Conservation (phyloP, 805 yeast species). For the Lachancea sp. region DNA sequence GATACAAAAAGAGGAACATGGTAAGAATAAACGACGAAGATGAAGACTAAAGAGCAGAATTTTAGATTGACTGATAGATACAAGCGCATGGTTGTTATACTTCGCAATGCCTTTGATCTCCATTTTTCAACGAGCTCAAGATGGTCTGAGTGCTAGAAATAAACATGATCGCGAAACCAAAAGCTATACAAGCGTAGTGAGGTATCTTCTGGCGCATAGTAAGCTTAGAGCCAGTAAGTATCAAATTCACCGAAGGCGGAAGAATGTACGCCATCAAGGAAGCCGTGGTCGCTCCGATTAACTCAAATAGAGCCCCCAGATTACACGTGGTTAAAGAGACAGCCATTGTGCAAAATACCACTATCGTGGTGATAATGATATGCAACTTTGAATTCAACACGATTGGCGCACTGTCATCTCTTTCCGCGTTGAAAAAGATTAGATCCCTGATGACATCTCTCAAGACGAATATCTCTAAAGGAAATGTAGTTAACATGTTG, state of each 20-base stretch:
- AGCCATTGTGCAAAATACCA: slow-evolving; percentile 65
- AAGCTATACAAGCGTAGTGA: slow-evolving; percentile 51
- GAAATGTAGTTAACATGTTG: slow-evolving; percentile 88
- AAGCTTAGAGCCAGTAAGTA: slow-evolving; percentile 47
- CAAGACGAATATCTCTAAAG: slow-evolving; percentile 84
- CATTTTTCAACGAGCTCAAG: slow-evolving; percentile 36
- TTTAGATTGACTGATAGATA: no score
- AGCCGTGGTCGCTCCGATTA: slow-evolving; percentile 91
- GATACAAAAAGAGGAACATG: background rate
- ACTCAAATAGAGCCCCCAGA: slow-evolving; percentile 79
- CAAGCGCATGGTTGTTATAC: slow-evolving; percentile 15
- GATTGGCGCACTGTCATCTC: slow-evolving; percentile 31
- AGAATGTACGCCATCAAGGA: slow-evolving; percentile 86
- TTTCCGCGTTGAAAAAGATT: slow-evolving; percentile 30
- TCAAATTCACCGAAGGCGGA: slow-evolving; percentile 78
- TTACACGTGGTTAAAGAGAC: slow-evolving; percentile 79
- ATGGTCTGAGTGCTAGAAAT: slow-evolving; percentile 76
- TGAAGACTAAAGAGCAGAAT: no score
- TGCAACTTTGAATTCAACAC: slow-evolving; percentile 48
- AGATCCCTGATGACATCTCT: slow-evolving; percentile 78
- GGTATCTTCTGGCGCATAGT: slow-evolving; percentile 44
- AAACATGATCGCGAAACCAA: slow-evolving; percentile 74
- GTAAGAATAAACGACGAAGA: slow-evolving; percentile 1
- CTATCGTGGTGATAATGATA: slow-evolving; percentile 52
- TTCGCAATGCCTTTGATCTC: slow-evolving; percentile 46